Percentiles rank a stretch among this genome's conserved stretches.
Evolutionary conservation across 495 filamentous ascomycete species (phyloP).

Genomic region (Pyronema omphalodes): DNA sequence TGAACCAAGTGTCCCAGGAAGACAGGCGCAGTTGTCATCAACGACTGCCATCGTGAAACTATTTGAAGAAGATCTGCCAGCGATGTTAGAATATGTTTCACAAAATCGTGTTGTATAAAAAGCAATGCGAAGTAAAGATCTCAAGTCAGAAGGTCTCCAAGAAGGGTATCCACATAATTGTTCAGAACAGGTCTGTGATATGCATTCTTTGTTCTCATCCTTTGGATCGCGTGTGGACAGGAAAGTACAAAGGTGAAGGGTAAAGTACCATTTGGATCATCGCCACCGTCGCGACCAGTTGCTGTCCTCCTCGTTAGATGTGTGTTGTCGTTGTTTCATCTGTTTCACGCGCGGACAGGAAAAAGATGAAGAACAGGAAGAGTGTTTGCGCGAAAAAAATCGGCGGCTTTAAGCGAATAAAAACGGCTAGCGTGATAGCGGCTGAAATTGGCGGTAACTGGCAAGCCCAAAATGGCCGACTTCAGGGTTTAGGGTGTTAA

Average conservation of each 20-base stretch:
- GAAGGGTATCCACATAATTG: constrained; percentile 8
- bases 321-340: background rate
- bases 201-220: constrained; percentile 31
- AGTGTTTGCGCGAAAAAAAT: background rate
- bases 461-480: background rate
- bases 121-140: background rate
- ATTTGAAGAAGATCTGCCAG: too few species aligned
- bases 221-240: background rate
- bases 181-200: constrained; percentile 42
- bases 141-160: constrained; percentile 8
- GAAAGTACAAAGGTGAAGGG: background rate
- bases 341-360: background rate
- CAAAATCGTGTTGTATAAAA: background rate
- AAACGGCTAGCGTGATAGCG: background rate
- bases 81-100: too few species aligned
- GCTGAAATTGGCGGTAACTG: background rate
- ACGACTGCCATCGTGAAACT: too few species aligned
- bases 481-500: background rate
- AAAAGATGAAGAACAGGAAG: background rate
- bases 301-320: background rate
- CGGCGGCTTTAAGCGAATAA: background rate
- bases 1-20: too few species aligned
- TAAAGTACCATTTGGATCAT: background rate
- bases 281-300: background rate
- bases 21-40: too few species aligned